Evolutionary conservation across 805 yeast genomes (phyloP), one percentile per base, ranked within the genome.

Genomic region (Saccharomycopsis sp.): DNA sequence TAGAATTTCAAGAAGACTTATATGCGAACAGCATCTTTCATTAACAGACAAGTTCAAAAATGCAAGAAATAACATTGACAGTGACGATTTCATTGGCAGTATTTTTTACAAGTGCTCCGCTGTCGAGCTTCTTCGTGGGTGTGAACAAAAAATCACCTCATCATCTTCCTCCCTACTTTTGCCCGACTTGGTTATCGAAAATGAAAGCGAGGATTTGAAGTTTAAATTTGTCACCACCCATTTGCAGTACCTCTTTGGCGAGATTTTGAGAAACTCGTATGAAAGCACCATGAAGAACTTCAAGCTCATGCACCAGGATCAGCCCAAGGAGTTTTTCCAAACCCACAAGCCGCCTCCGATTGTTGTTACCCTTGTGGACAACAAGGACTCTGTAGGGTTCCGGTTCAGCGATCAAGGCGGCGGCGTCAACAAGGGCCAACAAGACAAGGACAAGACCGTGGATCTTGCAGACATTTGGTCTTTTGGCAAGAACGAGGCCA

Each of bases 331-430:
- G 16, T 47, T 45, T 29, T 47, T 47, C 33, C 18, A 22, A 18
- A 17, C 22, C n/a, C 54, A 58, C 5, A 64, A 65, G 38, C 77
- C 86, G 2, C 79, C 81, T 1, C 85, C 95, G 0, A 76, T 89
- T n/a, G 64, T 62, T n/a, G 81, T 89, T 12, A 75, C 86, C 6
- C 72, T 89, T 7, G 68, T 83, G 2, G 71, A 79, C 47, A 73
- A 83, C 15, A 67, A 73, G 9, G 74, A 77, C 35, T 36, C 38
- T 3, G 77, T 85, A 20, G 65, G 78, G 3, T 80, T 89, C 56
- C 69, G 95, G 39, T 75, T 89, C 37, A 77, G 89, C 4, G 98
- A 89, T 59, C 78, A 73, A 50, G 96, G 96, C 3, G 96, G 96
- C 21, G 98, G 97, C 1, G 64, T 89, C 36, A n/a, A n/a, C n/a